A percentile compares a stretch with the other conserved stretches of the same genome.
Evolutionary conservation across 768 basidiomycete species (phyloP).

Genomic region (Sporobolomyces pararoseus): DNA sequence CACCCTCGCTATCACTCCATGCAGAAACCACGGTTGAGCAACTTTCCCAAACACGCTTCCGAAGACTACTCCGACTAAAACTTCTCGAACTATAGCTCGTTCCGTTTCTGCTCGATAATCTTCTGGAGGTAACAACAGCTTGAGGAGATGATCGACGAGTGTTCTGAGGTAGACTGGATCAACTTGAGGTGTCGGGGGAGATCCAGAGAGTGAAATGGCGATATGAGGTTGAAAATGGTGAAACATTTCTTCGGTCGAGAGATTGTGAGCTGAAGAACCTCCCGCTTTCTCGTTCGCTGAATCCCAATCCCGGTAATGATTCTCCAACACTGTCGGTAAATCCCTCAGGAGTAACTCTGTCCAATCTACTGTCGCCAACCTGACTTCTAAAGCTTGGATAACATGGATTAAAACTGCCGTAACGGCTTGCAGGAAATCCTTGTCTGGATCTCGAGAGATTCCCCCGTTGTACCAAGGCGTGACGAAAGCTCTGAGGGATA

Average conservation of each 20-base stretch:
- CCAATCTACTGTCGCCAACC: constrained; percentile 53
- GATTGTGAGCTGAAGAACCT: constrained; percentile 56
- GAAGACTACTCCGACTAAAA: constrained; percentile 72
- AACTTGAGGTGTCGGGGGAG: constrained; percentile 7
- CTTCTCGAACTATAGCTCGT: constrained; percentile 76
- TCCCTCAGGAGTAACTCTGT: constrained; percentile 61
- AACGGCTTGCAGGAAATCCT: constrained; percentile 41
- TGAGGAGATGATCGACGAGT: constrained; percentile 70
- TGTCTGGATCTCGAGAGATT: constrained; percentile 44
- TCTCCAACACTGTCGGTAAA: constrained; percentile 63
- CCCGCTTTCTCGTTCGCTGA: constrained; percentile 61
- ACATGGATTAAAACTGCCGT: constrained; percentile 41
- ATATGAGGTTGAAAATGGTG: constrained; percentile 80
- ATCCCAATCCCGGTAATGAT: constrained; percentile 76
- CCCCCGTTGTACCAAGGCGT: constrained; percentile 37
- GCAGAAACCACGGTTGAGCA: constrained; percentile 86
- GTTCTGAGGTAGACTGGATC: constrained; percentile 76
- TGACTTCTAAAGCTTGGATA: constrained; percentile 40
- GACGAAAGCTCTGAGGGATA: constrained; percentile 42
- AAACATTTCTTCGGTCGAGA: constrained; percentile 65
- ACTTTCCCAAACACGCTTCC: constrained; percentile 59
- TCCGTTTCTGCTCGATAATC: constrained; percentile 76
- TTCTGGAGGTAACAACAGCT: constrained; percentile 66
- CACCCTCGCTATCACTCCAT: constrained; percentile 63
- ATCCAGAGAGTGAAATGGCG: constrained; percentile 56